A percentile compares a stretch with the other conserved stretches of the same genome.
phyloP scores from a whole-genome alignment of 148 eudicot species.

The Talinum fruticosum region DNA sequence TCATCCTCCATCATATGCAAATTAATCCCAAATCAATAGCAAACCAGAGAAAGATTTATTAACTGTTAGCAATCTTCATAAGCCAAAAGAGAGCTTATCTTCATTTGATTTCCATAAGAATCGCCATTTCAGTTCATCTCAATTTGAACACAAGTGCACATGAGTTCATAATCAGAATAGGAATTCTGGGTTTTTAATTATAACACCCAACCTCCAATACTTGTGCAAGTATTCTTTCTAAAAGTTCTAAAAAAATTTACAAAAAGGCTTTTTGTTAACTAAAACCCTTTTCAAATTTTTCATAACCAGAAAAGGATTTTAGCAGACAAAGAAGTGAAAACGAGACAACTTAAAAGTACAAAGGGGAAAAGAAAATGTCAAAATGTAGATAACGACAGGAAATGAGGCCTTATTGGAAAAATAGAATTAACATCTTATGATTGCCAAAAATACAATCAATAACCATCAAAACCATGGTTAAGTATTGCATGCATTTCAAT shows the following conservation, averaged over 20 bases:
- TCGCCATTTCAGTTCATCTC: background rate
- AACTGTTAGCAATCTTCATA: background rate
- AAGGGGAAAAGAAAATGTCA: background rate
- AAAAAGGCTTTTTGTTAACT: no score
- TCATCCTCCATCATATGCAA: background rate
- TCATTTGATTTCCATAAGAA: background rate
- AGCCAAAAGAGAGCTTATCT: background rate
- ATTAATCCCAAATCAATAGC: background rate
- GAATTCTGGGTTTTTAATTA: background rate
- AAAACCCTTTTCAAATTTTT: no score
- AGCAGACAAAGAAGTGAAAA: background rate
- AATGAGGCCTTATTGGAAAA: background rate
- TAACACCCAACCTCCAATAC: no score
- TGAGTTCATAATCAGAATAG: slow-evolving; percentile 3
- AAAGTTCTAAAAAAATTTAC: no score
- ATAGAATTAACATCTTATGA: slow-evolving; percentile 5
- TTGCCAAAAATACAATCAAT: background rate
- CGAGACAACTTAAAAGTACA: background rate
- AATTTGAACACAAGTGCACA: background rate
- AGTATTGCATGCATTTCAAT: background rate
- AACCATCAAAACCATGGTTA: background rate
- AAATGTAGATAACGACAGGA: background rate
- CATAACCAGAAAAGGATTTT: no score
- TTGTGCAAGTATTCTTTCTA: no score
- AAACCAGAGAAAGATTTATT: background rate